Evolutionary conservation across 225 moss, liverwort and hornwort genomes (phyloP).

Genomic region (Neckera pumila): DNA sequence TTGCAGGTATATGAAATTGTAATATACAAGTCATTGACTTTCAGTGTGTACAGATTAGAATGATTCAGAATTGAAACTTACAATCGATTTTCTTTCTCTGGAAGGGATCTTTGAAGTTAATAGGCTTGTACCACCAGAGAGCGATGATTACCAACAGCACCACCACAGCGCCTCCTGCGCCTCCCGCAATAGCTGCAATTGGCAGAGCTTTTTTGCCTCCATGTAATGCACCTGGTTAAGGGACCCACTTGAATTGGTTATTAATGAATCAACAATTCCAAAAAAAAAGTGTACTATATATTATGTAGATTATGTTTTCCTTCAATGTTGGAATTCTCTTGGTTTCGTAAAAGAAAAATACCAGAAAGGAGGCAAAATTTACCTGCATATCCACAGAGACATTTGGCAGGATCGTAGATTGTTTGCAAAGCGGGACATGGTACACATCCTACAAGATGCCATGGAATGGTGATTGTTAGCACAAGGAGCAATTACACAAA

Average conservation of each 20-base stretch:
- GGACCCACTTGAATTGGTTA: neutral
- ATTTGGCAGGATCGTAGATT: neutral
- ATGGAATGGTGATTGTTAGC: neutral
- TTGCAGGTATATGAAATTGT: neutral
- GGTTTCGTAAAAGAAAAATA: neutral
- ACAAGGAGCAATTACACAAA: neutral
- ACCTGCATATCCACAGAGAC: constrained; percentile 19
- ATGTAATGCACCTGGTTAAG: neutral
- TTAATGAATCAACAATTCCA: neutral
- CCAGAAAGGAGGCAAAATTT: neutral
- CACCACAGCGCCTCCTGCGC: neutral
- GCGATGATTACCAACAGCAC: constrained; percentile 1
- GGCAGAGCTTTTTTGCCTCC: neutral
- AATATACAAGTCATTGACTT: neutral
- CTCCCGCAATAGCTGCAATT: constrained; percentile 21
- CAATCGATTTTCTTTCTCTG: constrained; percentile 15
- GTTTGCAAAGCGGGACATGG: neutral
- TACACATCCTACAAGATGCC: constrained; percentile 11
- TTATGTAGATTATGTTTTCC: neutral
- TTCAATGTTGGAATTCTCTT: neutral
- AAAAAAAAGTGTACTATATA: neutral
- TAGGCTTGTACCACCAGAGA: constrained; percentile 22
- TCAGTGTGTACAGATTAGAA: neutral
- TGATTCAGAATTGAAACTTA: neutral
- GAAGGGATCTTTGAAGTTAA: constrained; percentile 30